phyloP scores from a whole-genome alignment of 176 grass and related monocot species.

The Guadua angustifolia region DNA sequence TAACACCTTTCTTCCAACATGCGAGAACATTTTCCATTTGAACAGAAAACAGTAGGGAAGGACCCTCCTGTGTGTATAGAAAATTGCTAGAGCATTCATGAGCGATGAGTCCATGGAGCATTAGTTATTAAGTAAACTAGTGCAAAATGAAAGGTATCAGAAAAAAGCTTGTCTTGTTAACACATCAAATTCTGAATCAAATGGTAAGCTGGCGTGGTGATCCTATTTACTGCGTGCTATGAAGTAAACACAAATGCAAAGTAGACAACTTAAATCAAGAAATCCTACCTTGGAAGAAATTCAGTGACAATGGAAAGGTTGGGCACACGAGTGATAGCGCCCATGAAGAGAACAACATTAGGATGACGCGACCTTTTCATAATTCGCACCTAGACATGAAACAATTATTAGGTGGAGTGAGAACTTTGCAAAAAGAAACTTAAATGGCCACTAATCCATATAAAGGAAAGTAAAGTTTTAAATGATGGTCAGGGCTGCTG shows the following conservation, averaged over 20 bases:
- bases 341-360: constrained; percentile 99
- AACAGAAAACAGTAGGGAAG: background rate
- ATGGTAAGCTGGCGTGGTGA: constrained; percentile 14
- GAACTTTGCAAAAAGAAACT: constrained; percentile 10
- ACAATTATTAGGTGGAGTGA: background rate
- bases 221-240: background rate
- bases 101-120: constrained; percentile 4
- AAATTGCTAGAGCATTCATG: constrained; percentile 18
- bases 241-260: constrained; percentile 1
- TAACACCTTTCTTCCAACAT: background rate
- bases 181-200: constrained; percentile 28
- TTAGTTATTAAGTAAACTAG: constrained; percentile 35
- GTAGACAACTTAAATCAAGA: constrained; percentile 33
- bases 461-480: constrained; percentile 18
- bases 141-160: background rate
- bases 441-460: background rate
- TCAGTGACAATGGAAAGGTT: constrained; percentile 97
- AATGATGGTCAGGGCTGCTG: constrained; percentile 21
- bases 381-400: constrained; percentile 80
- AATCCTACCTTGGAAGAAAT: constrained; percentile 87
- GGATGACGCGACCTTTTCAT: constrained; percentile 93
- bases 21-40: background rate
- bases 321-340: constrained; percentile 88
- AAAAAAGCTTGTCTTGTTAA: constrained; percentile 12
- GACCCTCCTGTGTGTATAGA: background rate